Evolutionary conservation across 306 rosid genomes (phyloP), one percentile per base, ranked within the genome.

Genomic region (Malus orientalis): DNA sequence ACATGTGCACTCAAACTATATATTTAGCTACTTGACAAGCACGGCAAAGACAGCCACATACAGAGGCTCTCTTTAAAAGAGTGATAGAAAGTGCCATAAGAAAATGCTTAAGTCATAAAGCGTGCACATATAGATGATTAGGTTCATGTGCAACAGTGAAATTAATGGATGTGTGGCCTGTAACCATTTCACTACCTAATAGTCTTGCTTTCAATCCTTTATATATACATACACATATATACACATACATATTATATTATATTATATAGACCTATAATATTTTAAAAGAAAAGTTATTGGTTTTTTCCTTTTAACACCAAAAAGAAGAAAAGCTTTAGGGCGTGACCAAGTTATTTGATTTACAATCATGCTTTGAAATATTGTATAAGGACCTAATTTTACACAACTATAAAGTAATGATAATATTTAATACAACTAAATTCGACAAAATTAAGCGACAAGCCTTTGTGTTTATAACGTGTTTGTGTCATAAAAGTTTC

Each of bases 21-120:
- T 62, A 38, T 74, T 51, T 60, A 33, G 79, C 57, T 45, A 68
- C 30, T 30, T 44, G 57, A 67, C 38, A 73, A 76, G 32, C 60
- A 62, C 54, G 15, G 54, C 54, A 49, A 18, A 49, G 54, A 18
- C 54, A 40, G 11, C 45, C 45, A 9, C 45, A 9, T 8, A 40
- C 3, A 9, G 45, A 40, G 45, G 45, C 10, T 15, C 6, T 49
- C 49, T 44, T 47, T 47, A 47, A 47, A 47, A 16, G 6, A 14
- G 19, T 14, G 54, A 47, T 14, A 4, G 54, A 47, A 4, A 47
- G 54, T 18, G 7, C 69, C 29, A n/a, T 23, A 57, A n/a, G 29
- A 57, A 60, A 60, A 25, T 14, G 19, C 18, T 14, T 16, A 33
- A 15, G 66, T 60, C 10, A 25, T 11, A 60, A 60, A 12, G 32